A percentile compares a stretch with the other conserved stretches of the same genome.
Evolutionary conservation across 805 yeast species (phyloP).

Genomic region (Candida koratica): DNA sequence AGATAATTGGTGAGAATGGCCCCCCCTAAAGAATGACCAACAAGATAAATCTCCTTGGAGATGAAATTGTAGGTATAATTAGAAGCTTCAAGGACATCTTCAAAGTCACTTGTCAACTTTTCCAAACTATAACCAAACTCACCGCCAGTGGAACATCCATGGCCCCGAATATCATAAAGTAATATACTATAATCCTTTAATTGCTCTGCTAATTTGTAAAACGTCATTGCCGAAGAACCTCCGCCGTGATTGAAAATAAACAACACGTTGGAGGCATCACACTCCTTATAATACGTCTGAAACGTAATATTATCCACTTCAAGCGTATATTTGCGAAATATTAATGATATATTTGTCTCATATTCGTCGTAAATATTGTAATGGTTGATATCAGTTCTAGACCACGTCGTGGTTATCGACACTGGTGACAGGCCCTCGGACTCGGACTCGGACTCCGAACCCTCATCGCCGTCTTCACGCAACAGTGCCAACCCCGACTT

Average conservation of each 20-base stretch:
- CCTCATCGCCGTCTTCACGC: constrained; percentile 16
- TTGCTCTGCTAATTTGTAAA: constrained; percentile 48
- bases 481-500: constrained; percentile 20
- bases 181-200: constrained; percentile 65
- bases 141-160: constrained; percentile 46
- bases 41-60: constrained; percentile 44
- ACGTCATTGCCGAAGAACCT: constrained; percentile 82
- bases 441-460: background rate
- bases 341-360: background rate
- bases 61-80: constrained; percentile 4
- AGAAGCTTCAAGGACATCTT: constrained; percentile 43
- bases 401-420: background rate
- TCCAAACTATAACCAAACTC: constrained; percentile 39
- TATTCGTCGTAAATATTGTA: constrained; percentile 5
- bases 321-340: background rate
- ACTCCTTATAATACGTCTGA: constrained; percentile 55
- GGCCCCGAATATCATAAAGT: constrained; percentile 81
- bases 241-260: constrained; percentile 91
- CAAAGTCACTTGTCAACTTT: constrained; percentile 56
- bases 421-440: background rate
- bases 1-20: constrained; percentile 63
- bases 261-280: constrained; percentile 32
- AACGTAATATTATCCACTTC: constrained; percentile 17
- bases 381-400: constrained; percentile 15
- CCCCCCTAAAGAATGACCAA: constrained; percentile 95